phyloP scores from a whole-genome alignment of 2,329 filamentous ascomycete genomes.

The Mollisia scopiformis region DNA sequence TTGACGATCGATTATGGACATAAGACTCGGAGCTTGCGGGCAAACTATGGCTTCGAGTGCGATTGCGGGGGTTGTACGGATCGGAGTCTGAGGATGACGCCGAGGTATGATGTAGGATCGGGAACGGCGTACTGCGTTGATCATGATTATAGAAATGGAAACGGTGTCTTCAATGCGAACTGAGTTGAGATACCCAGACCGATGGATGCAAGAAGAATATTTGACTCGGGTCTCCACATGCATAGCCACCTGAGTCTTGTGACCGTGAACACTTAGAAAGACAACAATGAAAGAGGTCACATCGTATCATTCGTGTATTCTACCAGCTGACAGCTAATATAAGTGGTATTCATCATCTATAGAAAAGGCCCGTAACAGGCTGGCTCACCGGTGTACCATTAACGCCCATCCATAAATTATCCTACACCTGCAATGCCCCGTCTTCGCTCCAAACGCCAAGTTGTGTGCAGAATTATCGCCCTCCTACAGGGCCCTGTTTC shows the following conservation, averaged over 20 bases:
- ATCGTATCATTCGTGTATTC: neutral
- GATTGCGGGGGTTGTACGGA: constrained; percentile 27
- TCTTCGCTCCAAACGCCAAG: constrained; percentile 2
- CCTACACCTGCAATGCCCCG: constrained; percentile 11
- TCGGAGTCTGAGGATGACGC: neutral
- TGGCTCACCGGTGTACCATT: neutral
- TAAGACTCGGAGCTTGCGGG: constrained; percentile 18
- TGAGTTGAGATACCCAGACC: too few species aligned
- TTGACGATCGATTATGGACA: constrained; percentile 34
- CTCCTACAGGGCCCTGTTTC: constrained; percentile 37
- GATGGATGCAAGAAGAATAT: too few species aligned
- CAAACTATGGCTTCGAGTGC: constrained; percentile 34
- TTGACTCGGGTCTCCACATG: too few species aligned
- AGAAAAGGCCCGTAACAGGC: neutral
- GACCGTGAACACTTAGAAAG: neutral
- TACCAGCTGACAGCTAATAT: neutral
- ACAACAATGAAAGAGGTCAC: neutral
- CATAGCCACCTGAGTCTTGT: neutral
- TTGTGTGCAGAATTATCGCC: neutral
- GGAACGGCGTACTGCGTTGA: too few species aligned
- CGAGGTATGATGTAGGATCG: neutral
- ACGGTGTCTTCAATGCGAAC: too few species aligned
- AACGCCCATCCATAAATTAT: neutral
- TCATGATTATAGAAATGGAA: too few species aligned
- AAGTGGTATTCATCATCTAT: neutral